Conservation (phyloP, 2,329 filamentous ascomycete species). For the Botrytis fabae region DNA sequence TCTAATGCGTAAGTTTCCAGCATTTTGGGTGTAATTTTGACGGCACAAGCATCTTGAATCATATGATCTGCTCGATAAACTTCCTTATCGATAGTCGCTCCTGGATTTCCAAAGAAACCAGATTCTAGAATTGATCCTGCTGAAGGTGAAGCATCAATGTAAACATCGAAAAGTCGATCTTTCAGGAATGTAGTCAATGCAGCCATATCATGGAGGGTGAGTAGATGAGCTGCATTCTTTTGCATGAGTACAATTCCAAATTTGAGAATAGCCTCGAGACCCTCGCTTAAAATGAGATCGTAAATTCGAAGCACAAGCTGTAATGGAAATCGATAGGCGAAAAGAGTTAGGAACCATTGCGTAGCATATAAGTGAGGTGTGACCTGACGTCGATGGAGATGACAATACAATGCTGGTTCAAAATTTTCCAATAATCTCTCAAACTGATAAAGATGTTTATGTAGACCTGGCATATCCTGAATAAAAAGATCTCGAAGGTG, state of each 20-base stretch:
- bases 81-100: constrained; percentile 87
- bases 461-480: constrained; percentile 93
- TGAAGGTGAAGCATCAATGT: constrained; percentile 91
- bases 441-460: constrained; percentile 92
- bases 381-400: constrained; percentile 84
- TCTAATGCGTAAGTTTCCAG: constrained; percentile 79
- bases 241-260: constrained; percentile 97
- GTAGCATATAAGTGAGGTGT: constrained; percentile 93
- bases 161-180: constrained; percentile 92
- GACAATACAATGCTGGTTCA: constrained; percentile 92
- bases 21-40: constrained; percentile 80
- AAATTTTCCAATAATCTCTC: constrained; percentile 91
- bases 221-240: constrained; percentile 77
- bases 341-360: constrained; percentile 98
- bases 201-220: constrained; percentile 88
- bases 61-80: constrained; percentile 93
- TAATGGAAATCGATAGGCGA: constrained; percentile 94
- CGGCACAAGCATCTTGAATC: constrained; percentile 85
- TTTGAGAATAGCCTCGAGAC: constrained; percentile 87
- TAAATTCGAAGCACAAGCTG: constrained; percentile 96
- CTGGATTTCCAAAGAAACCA: constrained; percentile 94
- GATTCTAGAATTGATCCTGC: constrained; percentile 92
- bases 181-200: constrained; percentile 87
- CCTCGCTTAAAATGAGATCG: constrained; percentile 91
- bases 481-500: constrained; percentile 89